Conservation (phyloP, 306 rosid genomes). For the Trichosanthes cucumerina region DNA sequence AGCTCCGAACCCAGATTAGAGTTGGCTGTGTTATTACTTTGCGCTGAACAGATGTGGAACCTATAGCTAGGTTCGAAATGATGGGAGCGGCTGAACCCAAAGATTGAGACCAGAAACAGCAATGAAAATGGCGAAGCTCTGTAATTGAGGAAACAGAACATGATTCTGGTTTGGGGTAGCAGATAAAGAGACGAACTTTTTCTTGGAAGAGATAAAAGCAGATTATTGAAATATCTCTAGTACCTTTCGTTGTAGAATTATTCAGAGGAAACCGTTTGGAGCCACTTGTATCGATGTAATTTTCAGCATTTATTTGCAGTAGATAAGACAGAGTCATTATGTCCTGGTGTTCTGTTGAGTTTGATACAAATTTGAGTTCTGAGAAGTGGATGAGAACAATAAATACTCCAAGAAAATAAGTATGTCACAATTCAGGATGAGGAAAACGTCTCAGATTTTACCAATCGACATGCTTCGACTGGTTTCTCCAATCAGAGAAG, state of each 20-base stretch:
- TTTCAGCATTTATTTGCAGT: slow-evolving; percentile 1
- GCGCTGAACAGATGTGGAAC: slow-evolving; percentile 4
- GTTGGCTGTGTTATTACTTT: background rate
- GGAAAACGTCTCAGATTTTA: background rate
- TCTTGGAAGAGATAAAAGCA: background rate
- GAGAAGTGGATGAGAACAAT: background rate
- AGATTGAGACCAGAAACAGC: slow-evolving; percentile 3
- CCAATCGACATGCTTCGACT: background rate
- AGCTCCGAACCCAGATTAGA: slow-evolving; percentile 5
- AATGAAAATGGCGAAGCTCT: background rate
- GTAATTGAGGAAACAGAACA: background rate
- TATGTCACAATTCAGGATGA: background rate
- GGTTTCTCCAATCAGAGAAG: background rate
- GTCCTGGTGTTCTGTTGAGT: background rate
- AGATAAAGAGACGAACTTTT: background rate
- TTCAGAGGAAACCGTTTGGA: background rate
- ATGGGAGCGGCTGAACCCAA: slow-evolving; percentile 3
- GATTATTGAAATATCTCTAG: background rate
- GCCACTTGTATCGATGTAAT: background rate
- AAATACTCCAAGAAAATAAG: background rate
- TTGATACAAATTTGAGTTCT: background rate
- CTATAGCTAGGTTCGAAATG: background rate
- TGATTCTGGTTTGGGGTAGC: background rate
- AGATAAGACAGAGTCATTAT: background rate
- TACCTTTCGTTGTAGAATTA: background rate